Evolutionary conservation across 2,329 filamentous ascomycete genomes (phyloP).

Genomic region (Byssothecium circinans): DNA sequence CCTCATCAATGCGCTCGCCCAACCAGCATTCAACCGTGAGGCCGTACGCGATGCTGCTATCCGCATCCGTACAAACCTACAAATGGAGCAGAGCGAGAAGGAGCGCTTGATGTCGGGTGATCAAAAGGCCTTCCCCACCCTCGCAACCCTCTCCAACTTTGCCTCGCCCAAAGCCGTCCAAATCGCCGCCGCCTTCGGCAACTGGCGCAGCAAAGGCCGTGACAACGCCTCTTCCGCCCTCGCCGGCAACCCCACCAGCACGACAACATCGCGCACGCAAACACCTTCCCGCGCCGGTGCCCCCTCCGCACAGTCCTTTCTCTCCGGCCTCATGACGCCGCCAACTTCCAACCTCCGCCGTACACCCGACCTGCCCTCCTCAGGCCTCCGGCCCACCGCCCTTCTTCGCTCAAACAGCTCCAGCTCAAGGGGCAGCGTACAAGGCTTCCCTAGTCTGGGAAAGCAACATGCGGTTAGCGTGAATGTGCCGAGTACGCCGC

Average conservation of each 20-base stretch:
- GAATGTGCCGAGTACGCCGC: constrained; percentile 51
- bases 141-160: constrained; percentile 75
- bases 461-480: constrained; percentile 17
- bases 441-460: constrained; percentile 36
- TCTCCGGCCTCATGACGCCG: constrained; percentile 86
- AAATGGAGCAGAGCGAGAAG: constrained; percentile 97
- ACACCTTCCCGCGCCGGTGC: constrained; percentile 44
- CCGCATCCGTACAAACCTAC: constrained; percentile 86
- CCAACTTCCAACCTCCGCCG: constrained; percentile 73
- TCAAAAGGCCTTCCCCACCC: constrained; percentile 65
- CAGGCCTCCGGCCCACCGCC: constrained; percentile 27
- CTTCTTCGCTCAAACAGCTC: constrained; percentile 30
- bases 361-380: constrained; percentile 53
- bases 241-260: constrained; percentile 31
- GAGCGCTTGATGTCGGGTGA: constrained; percentile 76
- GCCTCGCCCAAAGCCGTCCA: constrained; percentile 83
- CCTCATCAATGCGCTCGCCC: constrained; percentile 77
- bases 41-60: constrained; percentile 88
- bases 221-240: constrained; percentile 52
- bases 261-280: constrained; percentile 29
- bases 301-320: constrained; percentile 60
- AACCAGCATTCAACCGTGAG: constrained; percentile 74
- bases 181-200: constrained; percentile 96
- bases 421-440: constrained; percentile 31
- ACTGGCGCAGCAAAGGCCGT: constrained; percentile 79